Percentiles rank a stretch among this genome's conserved stretches.
Evolutionary conservation across 176 grass and related monocot species (phyloP).

Genomic region (Poa pratensis): DNA sequence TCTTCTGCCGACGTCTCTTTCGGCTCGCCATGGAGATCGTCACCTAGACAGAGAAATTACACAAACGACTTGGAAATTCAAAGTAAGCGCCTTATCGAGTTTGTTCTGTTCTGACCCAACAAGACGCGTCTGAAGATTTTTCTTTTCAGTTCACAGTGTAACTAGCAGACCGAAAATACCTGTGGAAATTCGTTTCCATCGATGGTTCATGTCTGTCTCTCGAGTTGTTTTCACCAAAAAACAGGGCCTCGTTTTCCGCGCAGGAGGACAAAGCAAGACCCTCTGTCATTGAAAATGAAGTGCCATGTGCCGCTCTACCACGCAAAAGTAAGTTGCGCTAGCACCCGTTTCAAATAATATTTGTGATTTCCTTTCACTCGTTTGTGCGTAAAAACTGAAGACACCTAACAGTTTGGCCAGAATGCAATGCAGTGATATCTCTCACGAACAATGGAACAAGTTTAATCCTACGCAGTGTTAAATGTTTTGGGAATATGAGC

Average conservation of each 20-base stretch:
- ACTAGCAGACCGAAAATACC: not conserved
- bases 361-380: not conserved
- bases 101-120: not conserved
- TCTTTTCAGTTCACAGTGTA: not conserved
- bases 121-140: not conserved
- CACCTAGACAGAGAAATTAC: not conserved
- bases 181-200: not conserved
- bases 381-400: not conserved
- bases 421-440: not conserved
- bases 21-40: not conserved
- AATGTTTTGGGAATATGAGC: too few relatives aligned
- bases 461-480: not conserved
- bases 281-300: constrained; percentile 14
- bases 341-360: not conserved
- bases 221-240: constrained; percentile 10
- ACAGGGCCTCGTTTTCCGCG: not conserved
- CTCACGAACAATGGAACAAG: too few relatives aligned
- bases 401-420: not conserved
- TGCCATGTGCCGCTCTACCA: not conserved
- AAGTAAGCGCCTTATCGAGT: not conserved
- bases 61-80: not conserved
- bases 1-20: constrained; percentile 26
- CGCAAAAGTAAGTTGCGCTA: not conserved
- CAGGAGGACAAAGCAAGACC: not conserved
- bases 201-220: not conserved